These are phyloP conservation scores for Populus tomentosa DNA, from an alignment of 441 rosid species.

Conservation along the genomic window DNA sequence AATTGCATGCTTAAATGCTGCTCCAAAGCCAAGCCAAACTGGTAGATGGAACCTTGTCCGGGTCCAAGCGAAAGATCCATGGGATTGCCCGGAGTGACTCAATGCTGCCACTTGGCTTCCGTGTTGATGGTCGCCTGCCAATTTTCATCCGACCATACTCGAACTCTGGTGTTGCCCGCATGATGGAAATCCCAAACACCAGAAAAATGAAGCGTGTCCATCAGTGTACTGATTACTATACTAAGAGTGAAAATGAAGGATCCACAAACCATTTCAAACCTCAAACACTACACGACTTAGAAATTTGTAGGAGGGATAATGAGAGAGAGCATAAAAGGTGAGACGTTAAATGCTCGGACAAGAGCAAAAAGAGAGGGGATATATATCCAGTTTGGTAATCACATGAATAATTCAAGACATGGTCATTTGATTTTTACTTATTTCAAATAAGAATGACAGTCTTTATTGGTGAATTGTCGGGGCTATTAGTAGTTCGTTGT, in stretches of 20 bases:
- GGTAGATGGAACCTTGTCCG: slow-evolving; percentile 95
- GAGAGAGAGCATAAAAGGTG: background rate
- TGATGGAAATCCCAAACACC: slow-evolving; percentile 3
- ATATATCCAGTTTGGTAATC: background rate
- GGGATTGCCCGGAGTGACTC: slow-evolving; percentile 90
- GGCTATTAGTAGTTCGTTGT: background rate
- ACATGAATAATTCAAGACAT: background rate
- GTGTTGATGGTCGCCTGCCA: slow-evolving; percentile 89
- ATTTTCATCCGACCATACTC: slow-evolving; percentile 98
- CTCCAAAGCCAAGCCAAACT: slow-evolving; percentile 92
- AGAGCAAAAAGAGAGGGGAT: background rate
- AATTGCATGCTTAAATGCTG: slow-evolving; percentile 58
- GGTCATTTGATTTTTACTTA: background rate
- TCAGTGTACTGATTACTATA: background rate
- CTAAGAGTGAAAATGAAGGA: background rate
- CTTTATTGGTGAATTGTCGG: background rate
- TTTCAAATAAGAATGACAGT: background rate
- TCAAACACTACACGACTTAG: background rate
- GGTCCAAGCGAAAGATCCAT: slow-evolving; percentile 95
- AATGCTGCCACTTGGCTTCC: slow-evolving; percentile 94
- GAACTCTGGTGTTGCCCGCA: slow-evolving; percentile 83
- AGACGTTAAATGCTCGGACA: background rate
- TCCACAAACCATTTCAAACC: background rate
- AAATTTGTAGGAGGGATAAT: background rate
- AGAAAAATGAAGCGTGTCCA: background rate